Evolutionary conservation across 495 filamentous ascomycete genomes (phyloP).

Genomic region (Tuber melanosporum): DNA sequence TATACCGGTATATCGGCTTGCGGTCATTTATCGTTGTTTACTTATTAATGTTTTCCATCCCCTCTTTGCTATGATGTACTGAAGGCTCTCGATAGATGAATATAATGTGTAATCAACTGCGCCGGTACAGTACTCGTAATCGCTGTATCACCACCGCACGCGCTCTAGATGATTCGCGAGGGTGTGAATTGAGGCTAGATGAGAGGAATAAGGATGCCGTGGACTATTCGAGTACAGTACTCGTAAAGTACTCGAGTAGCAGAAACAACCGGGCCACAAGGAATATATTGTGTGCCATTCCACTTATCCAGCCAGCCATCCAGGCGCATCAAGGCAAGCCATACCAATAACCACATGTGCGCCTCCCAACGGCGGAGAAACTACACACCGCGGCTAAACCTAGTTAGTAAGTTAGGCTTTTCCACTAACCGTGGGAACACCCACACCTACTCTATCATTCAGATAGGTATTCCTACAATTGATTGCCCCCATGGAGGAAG

Average conservation of each 20-base stretch:
- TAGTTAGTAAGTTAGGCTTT: not conserved
- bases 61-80: not conserved
- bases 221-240: too few species aligned
- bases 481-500: not conserved
- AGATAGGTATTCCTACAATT: not conserved
- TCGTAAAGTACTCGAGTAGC: too few species aligned
- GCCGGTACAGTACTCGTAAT: not conserved
- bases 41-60: not conserved
- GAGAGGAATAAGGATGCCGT: not conserved
- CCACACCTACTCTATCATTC: not conserved
- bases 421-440: not conserved
- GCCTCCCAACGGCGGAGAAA: not conserved
- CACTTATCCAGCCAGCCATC: not conserved
- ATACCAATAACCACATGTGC: not conserved
- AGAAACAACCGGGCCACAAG: not conserved
- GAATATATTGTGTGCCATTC: not conserved
- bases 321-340: not conserved
- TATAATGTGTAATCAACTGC: not conserved
- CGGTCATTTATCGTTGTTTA: not conserved
- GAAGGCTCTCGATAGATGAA: not conserved
- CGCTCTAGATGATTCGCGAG: not conserved
- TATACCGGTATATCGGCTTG: not conserved
- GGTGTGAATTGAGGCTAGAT: not conserved
- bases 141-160: not conserved
- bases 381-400: not conserved